These are phyloP conservation scores for Calonectria multiphialidica DNA, from an alignment of 2,329 filamentous ascomycete species.

Conservation along the genomic window DNA sequence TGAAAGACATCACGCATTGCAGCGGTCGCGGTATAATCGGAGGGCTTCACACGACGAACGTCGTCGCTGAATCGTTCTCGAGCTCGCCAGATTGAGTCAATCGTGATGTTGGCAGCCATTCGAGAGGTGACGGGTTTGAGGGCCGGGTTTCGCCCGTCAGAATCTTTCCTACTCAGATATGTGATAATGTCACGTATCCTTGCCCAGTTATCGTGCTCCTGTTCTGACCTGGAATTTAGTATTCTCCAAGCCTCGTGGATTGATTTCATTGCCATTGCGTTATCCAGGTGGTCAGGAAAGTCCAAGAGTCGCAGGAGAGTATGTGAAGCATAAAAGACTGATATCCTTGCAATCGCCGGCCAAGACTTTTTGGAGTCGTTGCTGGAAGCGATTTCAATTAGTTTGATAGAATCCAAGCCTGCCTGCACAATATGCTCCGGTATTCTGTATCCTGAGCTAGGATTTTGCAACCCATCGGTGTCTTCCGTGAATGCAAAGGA, in stretches of 20 bases:
- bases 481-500: slow-evolving; percentile 1
- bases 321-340: neutral
- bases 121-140: neutral
- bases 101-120: neutral
- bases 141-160: neutral
- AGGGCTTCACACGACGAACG: neutral
- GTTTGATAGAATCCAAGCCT: neutral
- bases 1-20: slow-evolving; percentile 2
- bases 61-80: slow-evolving; percentile 11
- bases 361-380: neutral
- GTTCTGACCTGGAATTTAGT: neutral
- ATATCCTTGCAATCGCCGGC: neutral
- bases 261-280: neutral
- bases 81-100: slow-evolving; percentile 8
- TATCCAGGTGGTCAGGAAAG: neutral
- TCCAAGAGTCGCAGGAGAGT: neutral
- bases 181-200: slow-evolving; percentile 3
- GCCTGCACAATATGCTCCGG: neutral
- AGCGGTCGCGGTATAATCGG: slow-evolving; percentile 1
- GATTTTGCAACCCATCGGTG: neutral
- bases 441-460: neutral
- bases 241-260: slow-evolving; percentile 4
- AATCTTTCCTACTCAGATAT: neutral
- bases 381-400: neutral
- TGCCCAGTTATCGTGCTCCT: slow-evolving; percentile 4